A percentile compares a stretch with the other conserved stretches of the same genome.
These are phyloP conservation scores for Aspergillus persii DNA, from an alignment of 2,329 filamentous ascomycete species.

Conservation along the genomic window DNA sequence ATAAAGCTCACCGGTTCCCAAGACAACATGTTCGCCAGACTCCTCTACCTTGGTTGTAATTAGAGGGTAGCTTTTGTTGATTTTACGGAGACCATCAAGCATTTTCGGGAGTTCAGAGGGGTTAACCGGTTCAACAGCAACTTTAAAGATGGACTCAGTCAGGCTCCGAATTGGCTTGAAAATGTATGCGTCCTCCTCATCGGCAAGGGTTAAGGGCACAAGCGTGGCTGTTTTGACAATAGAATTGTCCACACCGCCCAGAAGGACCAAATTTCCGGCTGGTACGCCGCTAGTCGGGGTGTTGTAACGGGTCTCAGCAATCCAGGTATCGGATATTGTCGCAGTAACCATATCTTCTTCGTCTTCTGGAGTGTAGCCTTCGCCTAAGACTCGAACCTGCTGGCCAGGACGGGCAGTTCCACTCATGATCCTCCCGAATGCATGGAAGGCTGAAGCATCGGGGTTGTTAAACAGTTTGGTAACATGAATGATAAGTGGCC, in stretches of 20 bases:
- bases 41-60: conserved; percentile 97
- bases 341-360: conserved; percentile 95
- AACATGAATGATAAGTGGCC: conserved; percentile 85
- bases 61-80: conserved; percentile 96
- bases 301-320: conserved; percentile 89
- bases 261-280: conserved; percentile 88
- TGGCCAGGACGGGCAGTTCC: conserved; percentile 80
- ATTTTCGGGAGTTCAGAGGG: conserved; percentile 98
- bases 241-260: conserved; percentile 92
- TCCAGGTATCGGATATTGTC: conserved; percentile 81
- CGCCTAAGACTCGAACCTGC: conserved; percentile 86
- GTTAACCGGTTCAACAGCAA: conserved; percentile 96
- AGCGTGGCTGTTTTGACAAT: conserved; percentile 97
- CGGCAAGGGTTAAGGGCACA: conserved; percentile 73
- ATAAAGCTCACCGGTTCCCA: conserved; percentile 97
- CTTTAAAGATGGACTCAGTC: conserved; percentile 95
- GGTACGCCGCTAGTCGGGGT: conserved; percentile 88
- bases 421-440: conserved; percentile 88
- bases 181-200: conserved; percentile 90
- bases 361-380: conserved; percentile 93
- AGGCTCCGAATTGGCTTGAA: conserved; percentile 92
- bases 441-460: conserved; percentile 88
- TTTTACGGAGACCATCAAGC: conserved; percentile 91
- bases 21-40: conserved; percentile 90
- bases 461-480: conserved; percentile 89